Evolutionary conservation across 192 early-diverging fungal genomes (phyloP).

Genomic region (Mortierella alpina): DNA sequence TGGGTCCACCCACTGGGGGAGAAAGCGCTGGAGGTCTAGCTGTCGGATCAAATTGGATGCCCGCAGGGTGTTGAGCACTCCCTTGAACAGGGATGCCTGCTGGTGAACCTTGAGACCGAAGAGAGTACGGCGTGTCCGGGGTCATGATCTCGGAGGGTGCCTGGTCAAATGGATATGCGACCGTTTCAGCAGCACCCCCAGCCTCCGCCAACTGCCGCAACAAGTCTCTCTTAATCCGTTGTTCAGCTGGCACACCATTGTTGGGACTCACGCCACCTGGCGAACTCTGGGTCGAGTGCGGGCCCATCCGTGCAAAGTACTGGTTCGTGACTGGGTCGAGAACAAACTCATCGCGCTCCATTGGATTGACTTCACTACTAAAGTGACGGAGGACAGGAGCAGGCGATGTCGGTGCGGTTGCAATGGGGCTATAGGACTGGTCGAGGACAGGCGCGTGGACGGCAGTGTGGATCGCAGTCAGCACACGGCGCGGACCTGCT

Average conservation of each 20-base stretch:
- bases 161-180: slow-evolving; percentile 20
- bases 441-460: slow-evolving; percentile 63
- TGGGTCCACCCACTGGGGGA: slow-evolving; percentile 13
- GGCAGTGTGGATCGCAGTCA: slow-evolving; percentile 69
- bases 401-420: slow-evolving; percentile 65
- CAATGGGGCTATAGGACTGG: slow-evolving; percentile 64
- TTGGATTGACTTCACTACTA: slow-evolving; percentile 47
- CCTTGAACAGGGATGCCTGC: slow-evolving; percentile 25
- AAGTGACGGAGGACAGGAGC: slow-evolving; percentile 27
- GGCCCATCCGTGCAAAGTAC: slow-evolving; percentile 25
- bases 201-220: slow-evolving; percentile 37
- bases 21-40: slow-evolving; percentile 28
- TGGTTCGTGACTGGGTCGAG: slow-evolving; percentile 41
- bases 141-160: slow-evolving; percentile 4
- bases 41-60: slow-evolving; percentile 38
- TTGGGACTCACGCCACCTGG: slow-evolving; percentile 47
- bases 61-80: slow-evolving; percentile 15
- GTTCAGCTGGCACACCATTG: slow-evolving; percentile 2
- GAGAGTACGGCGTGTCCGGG: slow-evolving; percentile 24
- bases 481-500: slow-evolving; percentile 66
- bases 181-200: slow-evolving; percentile 4
- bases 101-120: slow-evolving; percentile 14
- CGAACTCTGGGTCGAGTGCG: slow-evolving; percentile 39
- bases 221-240: slow-evolving; percentile 18
- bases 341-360: slow-evolving; percentile 42